phyloP scores from a whole-genome alignment of 345 rosid genomes.

The Euphorbia tirucalli region DNA sequence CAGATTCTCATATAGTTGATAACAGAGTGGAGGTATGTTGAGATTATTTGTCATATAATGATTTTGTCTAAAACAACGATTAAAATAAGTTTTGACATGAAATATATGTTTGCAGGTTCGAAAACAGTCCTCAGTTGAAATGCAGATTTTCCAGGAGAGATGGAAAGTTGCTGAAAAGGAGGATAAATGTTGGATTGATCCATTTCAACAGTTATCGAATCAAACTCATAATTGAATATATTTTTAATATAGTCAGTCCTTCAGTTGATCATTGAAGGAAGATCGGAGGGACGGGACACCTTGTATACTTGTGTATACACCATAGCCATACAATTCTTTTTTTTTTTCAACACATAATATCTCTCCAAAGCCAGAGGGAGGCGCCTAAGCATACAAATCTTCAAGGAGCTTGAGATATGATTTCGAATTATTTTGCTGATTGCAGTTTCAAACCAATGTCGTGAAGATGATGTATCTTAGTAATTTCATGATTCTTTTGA shows the following conservation, averaged over 20 bases:
- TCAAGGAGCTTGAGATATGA: background rate
- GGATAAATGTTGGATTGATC: slow-evolving; percentile 90
- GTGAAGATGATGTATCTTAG: background rate
- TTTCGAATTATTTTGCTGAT: background rate
- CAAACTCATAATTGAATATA: slow-evolving; percentile 21
- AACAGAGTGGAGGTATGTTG: slow-evolving; percentile 52
- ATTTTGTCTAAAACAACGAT: no score
- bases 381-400: background rate
- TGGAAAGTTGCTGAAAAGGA: slow-evolving; percentile 60
- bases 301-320: background rate
- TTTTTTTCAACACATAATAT: background rate
- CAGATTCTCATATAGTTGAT: slow-evolving; percentile 40
- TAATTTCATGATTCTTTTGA: slow-evolving; percentile 1
- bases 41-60: no score
- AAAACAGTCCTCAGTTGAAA: slow-evolving; percentile 64
- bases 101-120: slow-evolving; percentile 52
- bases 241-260: background rate
- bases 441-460: background rate
- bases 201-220: slow-evolving; percentile 35
- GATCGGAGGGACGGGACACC: background rate
- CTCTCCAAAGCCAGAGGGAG: background rate
- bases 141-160: slow-evolving; percentile 64
- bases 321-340: background rate
- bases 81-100: no score
- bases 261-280: background rate